Base-by-base conservation (phyloP, 2,329 filamentous ascomycete species). In the Colletotrichum viniferum region DNA sequence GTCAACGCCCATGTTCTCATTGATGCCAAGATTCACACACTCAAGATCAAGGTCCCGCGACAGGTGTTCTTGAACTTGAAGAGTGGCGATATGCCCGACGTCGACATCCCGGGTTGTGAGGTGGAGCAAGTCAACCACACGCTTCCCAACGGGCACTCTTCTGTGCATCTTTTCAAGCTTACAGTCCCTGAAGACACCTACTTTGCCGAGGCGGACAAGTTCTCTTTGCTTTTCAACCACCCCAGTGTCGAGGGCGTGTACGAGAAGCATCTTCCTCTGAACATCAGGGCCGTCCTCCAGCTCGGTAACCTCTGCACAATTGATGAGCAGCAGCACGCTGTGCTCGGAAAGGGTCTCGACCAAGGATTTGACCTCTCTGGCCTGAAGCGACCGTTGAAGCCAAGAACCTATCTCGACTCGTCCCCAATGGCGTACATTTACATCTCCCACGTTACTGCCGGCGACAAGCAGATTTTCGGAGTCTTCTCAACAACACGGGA, bases 231-330 rank as follows among this genome's bases (percentile, higher is more conserved):
- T 2, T 96, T 98, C 86, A 96, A 96, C 77, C 96, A 99, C 81
- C 92, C 96, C 0, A 98, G 96, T 83, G 95, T 99, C 3, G 97
- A 99, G 84, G 97, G 97, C 34, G 96, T 99, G 16, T 99, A 99
- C 81, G 97, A 99, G 86, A 96, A 94, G 80, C 94, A 98, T 78
- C 90, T 99, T 2, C 96, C 97, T 1, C 88, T 98, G 7, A 95
- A 95, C 77, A 91, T 98, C 63, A 92, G 96, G 55, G 97, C 96
- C 5, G 91, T 99, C 36, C 90, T 99, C 12, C 94, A 97, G 79
- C 88, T 99, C 2, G 97, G 97, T 56, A 98, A 95, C 80, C 88
- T 94, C 34, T 99, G 97, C 82, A 97, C 95, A 3, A 98, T 99
- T 78, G 97, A 99, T 80, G 94, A 98, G 80, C 93, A 89, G 70